Conservation (phyloP, 331 rosid genomes). For the Pyrus hybrid region DNA sequence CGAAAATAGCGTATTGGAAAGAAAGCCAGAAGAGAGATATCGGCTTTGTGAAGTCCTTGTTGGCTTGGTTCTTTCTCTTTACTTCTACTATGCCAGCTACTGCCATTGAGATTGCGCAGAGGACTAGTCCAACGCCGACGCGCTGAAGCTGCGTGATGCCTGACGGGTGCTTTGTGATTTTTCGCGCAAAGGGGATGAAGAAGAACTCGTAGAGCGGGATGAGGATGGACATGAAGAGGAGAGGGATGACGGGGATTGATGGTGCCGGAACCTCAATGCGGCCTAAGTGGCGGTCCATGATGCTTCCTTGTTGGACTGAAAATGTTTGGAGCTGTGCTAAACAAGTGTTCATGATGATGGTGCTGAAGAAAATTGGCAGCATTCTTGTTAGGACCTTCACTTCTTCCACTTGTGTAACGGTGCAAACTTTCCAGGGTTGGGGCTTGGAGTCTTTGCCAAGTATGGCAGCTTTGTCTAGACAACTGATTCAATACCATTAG, state of each 20-base stretch:
- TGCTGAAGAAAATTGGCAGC: constrained; percentile 76
- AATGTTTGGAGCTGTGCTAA: constrained; percentile 91
- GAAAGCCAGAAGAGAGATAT: constrained; percentile 79
- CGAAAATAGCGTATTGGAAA: constrained; percentile 72
- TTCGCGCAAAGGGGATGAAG: constrained; percentile 74
- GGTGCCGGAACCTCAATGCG: constrained; percentile 58
- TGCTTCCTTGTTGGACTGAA: constrained; percentile 75
- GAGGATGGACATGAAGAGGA: constrained; percentile 57
- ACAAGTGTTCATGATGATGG: constrained; percentile 87
- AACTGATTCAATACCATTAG: constrained; percentile 38
- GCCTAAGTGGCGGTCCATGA: constrained; percentile 57
- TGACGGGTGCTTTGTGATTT: constrained; percentile 61
- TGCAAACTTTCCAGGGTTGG: constrained; percentile 62
- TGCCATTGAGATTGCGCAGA: constrained; percentile 68
- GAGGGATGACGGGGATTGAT: constrained; percentile 74
- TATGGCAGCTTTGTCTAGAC: constrained; percentile 72
- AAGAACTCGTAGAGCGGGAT: constrained; percentile 64
- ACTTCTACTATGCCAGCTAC: constrained; percentile 66
- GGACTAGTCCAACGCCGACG: constrained; percentile 73
- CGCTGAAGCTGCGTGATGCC: constrained; percentile 90
- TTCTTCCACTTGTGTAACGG: constrained; percentile 88
- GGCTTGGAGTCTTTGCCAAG: constrained; percentile 34
- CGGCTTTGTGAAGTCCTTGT: constrained; percentile 31
- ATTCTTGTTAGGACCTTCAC: constrained; percentile 77
- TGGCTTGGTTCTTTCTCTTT: constrained; percentile 51